Percentiles rank a stretch among this genome's conserved stretches.
Evolutionary conservation across 1,284 basidiomycete species (phyloP).

Genomic region (Melampsora abietis-canadensis): DNA sequence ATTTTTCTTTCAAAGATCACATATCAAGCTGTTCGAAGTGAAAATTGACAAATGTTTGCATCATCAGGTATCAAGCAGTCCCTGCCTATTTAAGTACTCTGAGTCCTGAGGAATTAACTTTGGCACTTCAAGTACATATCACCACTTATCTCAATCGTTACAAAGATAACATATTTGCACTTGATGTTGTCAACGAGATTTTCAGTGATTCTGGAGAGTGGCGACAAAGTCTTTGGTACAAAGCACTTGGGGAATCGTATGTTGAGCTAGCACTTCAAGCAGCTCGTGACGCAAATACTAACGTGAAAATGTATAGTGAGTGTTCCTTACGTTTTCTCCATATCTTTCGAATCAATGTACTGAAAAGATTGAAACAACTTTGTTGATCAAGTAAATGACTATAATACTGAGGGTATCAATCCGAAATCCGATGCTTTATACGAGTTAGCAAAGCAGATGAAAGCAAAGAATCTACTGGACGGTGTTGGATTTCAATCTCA

Average conservation of each 20-base stretch:
- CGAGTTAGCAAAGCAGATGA: not conserved
- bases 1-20: too few species aligned
- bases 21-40: too few species aligned
- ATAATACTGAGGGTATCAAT: not conserved
- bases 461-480: not conserved
- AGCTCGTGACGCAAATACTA: not conserved
- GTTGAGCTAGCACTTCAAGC: not conserved
- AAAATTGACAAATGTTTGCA: too few species aligned
- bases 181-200: not conserved
- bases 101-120: not conserved
- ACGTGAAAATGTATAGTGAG: not conserved
- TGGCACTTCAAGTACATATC: not conserved
- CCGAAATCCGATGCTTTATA: not conserved
- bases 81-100: not conserved
- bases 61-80: not conserved
- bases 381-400: not conserved
- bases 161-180: not conserved
- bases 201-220: not conserved
- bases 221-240: not conserved
- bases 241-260: not conserved
- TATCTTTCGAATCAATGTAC: not conserved
- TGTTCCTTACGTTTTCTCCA: not conserved
- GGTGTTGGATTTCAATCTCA: not conserved
- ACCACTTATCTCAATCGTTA: not conserved
- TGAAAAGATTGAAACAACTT: not conserved